Evolutionary conservation across 73 alveolate genomes (phyloP), one percentile per base, ranked within the genome.

Genomic region (Paramecium bursaria): DNA sequence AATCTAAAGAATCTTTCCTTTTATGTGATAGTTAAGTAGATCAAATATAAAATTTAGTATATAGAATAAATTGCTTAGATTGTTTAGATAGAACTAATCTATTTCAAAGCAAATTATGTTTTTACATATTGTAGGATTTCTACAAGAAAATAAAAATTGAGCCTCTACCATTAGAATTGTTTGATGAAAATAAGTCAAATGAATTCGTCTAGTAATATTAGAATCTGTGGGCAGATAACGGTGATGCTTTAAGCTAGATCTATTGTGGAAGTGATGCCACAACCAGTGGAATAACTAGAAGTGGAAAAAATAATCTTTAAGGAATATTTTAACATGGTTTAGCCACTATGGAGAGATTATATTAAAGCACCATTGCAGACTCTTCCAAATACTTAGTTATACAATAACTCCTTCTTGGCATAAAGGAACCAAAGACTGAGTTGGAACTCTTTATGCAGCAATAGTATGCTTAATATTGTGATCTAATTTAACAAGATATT

Each of bases 61-160:
- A 90, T 75, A 86, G 99, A 47, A 91, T 97, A 17, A 94, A 96
- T 77, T 96, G 99, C 76, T 75, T 96, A 47, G 99, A 96, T 86
- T 96, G 99, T 85, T 89, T 96, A 26, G 98, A 96, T 93, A 86
- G 99, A 86, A 94, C 99, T 4, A 96, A 96, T 77, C 95, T 94
- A 1, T 85, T 91, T 10, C 91, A 93, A 87, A 92, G 97, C 50
- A 86, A 92, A 80, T 57, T 94, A n/a, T 85, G 95, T 44, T 74
- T 90, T 82, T 57, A 86, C 14, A 94, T 90, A 23, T 54, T 89
- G 15, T 95, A 87, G 75, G 85, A 75, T 48, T 85, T 94, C 86
- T 75, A 91, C 6, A 87, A 77, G 74, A 89, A 86, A 73, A 55
- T 88, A 49, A 89, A 87, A 46, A 50, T 42, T 1, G 11, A n/a